Evolutionary conservation across 1,284 basidiomycete genomes (phyloP), one percentile per base, ranked within the genome.

Genomic region (Afroboletus lepidellus): DNA sequence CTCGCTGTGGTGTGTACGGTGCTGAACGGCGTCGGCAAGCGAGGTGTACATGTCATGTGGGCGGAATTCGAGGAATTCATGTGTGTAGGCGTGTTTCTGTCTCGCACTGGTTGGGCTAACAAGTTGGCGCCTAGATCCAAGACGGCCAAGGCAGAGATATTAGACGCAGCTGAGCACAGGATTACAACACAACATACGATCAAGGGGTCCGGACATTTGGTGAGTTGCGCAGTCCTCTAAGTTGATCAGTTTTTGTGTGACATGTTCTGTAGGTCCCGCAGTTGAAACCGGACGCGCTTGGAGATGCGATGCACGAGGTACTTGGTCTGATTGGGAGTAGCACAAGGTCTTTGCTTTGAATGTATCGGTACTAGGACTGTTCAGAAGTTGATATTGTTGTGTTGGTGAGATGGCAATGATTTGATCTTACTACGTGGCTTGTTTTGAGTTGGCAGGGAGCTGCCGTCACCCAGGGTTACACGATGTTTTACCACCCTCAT

Each of bases 11-110:
- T 59, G 34, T 67, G 65, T 25, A 25, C n/a, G 12, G 23, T 44
- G 15, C 53, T 67, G 41, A 51, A 52, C 15, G 27, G 27, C 18
- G 32, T 8, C n/a, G 57, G 50, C 2, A 51, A 39, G 27, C 55
- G 55, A 5, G 65, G 67, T 1, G 50, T 67, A 0, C 65, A 67
- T 39, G 12, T 69, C 27, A 41, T 69, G 0, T 67, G 65, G 69
- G 69, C 64, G 0, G 69, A 70, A 27, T 49, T 46, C 2, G 65
- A 69, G 21, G 69, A 69, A 30, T 71, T 71, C 36, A 54, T 70
- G 66, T 67, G 20, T 15, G 66, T 63, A 16, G 37, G 20, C 25
- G 0, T 16, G 32, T 9, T 30, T n/a, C 5, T 38, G 20, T n/a
- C 18, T 23, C 11, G 20, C 23, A 8, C 5, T 37, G 4, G 24